Evolutionary conservation across 1,284 basidiomycete genomes (phyloP).

Genomic region (Boletus austroedulis): DNA sequence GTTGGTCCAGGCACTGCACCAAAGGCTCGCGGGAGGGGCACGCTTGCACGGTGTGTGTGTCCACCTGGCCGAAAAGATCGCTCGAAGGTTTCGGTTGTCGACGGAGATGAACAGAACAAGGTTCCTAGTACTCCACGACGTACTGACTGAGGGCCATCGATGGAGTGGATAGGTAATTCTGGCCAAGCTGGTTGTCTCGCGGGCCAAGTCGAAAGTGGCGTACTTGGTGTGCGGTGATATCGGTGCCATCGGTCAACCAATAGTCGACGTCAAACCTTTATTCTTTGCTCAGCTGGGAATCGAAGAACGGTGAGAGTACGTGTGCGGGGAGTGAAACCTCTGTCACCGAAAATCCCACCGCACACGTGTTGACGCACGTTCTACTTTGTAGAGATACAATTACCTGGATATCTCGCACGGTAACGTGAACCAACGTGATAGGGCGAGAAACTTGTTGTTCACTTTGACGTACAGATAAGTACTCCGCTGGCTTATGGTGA

Average conservation of each 20-base stretch:
- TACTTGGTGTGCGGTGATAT: background rate
- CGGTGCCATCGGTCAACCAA: background rate
- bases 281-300: background rate
- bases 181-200: background rate
- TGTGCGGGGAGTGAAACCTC: background rate
- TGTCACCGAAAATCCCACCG: background rate
- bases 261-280: background rate
- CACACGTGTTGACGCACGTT: background rate
- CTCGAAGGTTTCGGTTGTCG: background rate
- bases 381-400: background rate
- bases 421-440: background rate
- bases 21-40: conserved; percentile 19
- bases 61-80: background rate
- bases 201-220: background rate
- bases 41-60: background rate
- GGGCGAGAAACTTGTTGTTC: background rate
- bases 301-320: background rate
- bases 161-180: background rate
- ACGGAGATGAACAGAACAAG: background rate
- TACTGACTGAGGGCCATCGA: background rate
- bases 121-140: background rate
- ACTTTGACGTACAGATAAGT: background rate
- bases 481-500: background rate
- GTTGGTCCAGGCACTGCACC: background rate
- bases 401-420: background rate